A percentile compares a stretch with the other conserved stretches of the same genome.
These are phyloP conservation scores for Acacia concinna DNA, from an alignment of 331 rosid species.

Conservation along the genomic window DNA sequence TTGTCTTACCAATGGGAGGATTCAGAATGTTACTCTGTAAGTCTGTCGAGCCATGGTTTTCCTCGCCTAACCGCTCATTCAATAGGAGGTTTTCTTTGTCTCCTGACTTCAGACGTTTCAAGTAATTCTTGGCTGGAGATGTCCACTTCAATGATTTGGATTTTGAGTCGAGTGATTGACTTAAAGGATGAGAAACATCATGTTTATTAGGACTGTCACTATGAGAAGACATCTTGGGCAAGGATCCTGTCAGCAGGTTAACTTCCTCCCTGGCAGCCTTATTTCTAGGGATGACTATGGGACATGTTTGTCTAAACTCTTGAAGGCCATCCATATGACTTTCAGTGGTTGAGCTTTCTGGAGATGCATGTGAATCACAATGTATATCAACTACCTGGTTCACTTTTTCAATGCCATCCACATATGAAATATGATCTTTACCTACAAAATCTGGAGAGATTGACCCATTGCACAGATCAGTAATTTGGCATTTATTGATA, in stretches of 20 bases:
- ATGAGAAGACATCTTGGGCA: slow-evolving; percentile 58
- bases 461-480: slow-evolving; percentile 40
- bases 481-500: slow-evolving; percentile 43
- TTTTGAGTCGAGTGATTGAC: slow-evolving; percentile 65
- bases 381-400: slow-evolving; percentile 22
- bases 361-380: slow-evolving; percentile 25
- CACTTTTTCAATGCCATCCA: slow-evolving; percentile 32
- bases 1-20: slow-evolving; percentile 54
- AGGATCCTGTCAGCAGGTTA: slow-evolving; percentile 48
- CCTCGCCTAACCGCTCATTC: slow-evolving; percentile 28
- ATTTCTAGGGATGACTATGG: slow-evolving; percentile 56
- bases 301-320: slow-evolving; percentile 38
- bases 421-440: slow-evolving; percentile 28
- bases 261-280: slow-evolving; percentile 41
- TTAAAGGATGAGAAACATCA: slow-evolving; percentile 38
- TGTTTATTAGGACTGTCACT: slow-evolving; percentile 28
- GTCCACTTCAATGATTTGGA: slow-evolving; percentile 36
- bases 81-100: slow-evolving; percentile 41
- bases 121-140: slow-evolving; percentile 38
- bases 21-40: slow-evolving; percentile 28
- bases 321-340: slow-evolving; percentile 29
- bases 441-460: slow-evolving; percentile 30
- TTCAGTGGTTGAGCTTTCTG: slow-evolving; percentile 22
- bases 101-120: slow-evolving; percentile 26
- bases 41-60: slow-evolving; percentile 37